Percentiles rank a stretch among this genome's conserved stretches.
Conservation (phyloP, 179 eudicot species). For the Patellifolia procumbens region DNA sequence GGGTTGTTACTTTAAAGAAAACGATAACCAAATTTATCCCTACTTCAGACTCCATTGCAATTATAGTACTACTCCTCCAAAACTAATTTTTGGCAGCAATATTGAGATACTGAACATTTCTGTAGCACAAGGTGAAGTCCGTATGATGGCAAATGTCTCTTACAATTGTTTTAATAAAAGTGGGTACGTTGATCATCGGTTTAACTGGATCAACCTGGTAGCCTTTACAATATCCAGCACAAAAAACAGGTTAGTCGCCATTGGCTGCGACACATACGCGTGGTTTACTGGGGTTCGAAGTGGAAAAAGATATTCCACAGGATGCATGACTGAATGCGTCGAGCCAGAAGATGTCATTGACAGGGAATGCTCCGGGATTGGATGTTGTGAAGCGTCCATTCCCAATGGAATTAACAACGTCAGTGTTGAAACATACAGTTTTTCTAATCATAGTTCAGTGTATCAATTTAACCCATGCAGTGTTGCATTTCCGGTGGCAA, state of each 20-base stretch:
- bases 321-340: constrained; percentile 33
- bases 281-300: constrained; percentile 3
- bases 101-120: not conserved
- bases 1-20: constrained; percentile 17
- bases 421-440: not conserved
- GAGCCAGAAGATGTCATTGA: not conserved
- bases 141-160: not conserved
- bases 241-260: constrained; percentile 26
- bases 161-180: not conserved
- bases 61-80: not conserved
- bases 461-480: constrained; percentile 26
- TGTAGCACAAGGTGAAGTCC: constrained; percentile 1
- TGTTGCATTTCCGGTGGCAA: constrained; percentile 25
- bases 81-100: not conserved
- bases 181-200: not conserved
- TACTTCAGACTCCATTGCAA: not conserved
- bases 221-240: constrained; percentile 17
- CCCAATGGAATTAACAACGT: constrained; percentile 25
- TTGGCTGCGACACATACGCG: constrained; percentile 39
- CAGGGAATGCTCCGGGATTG: constrained; percentile 33
- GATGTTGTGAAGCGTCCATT: constrained; percentile 39
- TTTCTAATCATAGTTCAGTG: not conserved
- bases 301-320: constrained; percentile 8
- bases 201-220: not conserved
- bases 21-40: not conserved